Percentiles rank a stretch among this genome's conserved stretches.
These are phyloP conservation scores for Cephaloascus albidus DNA, from an alignment of 805 yeast species.

Conservation along the genomic window DNA sequence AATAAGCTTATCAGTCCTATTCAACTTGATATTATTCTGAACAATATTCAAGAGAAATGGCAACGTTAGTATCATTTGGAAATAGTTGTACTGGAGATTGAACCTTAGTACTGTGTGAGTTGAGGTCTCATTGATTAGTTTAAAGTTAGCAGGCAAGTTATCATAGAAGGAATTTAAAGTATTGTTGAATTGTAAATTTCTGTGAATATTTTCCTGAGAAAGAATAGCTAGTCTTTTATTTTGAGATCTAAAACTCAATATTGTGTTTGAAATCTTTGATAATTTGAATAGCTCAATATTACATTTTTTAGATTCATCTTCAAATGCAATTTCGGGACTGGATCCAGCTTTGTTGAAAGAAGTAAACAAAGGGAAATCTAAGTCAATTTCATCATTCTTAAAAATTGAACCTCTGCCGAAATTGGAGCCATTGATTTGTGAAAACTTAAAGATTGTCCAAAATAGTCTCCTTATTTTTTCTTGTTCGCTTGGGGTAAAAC, in stretches of 20 bases:
- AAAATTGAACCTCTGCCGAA: conserved; percentile 38
- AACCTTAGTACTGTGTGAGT: conserved; percentile 5
- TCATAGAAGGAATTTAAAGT: conserved; percentile 23
- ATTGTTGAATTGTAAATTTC: conserved; percentile 24
- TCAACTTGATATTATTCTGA: conserved; percentile 18
- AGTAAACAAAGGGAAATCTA: conserved; percentile 13
- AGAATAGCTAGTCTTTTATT: neutral
- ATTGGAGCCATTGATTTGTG: conserved; percentile 23
- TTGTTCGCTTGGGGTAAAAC: conserved; percentile 19
- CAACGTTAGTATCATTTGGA: conserved; percentile 28
- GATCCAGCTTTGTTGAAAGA: conserved; percentile 12
- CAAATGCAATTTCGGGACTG: conserved; percentile 14
- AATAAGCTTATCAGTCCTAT: conserved; percentile 32
- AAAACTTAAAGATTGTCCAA: neutral
- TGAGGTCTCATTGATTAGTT: conserved; percentile 2
- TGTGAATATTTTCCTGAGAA: conserved; percentile 27
- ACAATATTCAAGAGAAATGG: conserved; percentile 33
- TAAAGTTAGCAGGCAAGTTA: conserved; percentile 19
- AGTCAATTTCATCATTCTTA: conserved; percentile 33
- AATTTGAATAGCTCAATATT: conserved; percentile 22
- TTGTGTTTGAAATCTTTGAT: conserved; percentile 13
- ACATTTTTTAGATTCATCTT: conserved; percentile 18
- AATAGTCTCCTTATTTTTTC: conserved; percentile 25
- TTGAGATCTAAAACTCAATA: neutral
- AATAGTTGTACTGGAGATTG: conserved; percentile 29